Evolutionary conservation across 441 rosid genomes (phyloP).

Genomic region (Mallotus repandus): DNA sequence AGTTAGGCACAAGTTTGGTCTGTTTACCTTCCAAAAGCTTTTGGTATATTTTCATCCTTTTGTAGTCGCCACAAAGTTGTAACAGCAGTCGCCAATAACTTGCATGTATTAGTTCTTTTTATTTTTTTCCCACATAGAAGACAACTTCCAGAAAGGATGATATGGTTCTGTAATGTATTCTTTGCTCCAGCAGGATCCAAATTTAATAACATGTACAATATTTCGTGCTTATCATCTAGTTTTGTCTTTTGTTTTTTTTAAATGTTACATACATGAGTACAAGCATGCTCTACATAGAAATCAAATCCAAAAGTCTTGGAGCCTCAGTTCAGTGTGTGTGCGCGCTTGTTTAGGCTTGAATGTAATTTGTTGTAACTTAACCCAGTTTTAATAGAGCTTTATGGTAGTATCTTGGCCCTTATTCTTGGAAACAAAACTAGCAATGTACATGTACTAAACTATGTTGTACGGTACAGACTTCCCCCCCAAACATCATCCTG

Average conservation of each 20-base stretch:
- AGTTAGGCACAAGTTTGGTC: constrained; percentile 10
- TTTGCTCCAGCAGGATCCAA: too few relatives aligned
- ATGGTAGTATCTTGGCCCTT: not conserved
- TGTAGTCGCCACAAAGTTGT: constrained; percentile 10
- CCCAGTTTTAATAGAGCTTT: not conserved
- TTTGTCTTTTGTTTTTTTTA: too few relatives aligned
- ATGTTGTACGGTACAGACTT: too few relatives aligned
- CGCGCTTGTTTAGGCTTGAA: too few relatives aligned
- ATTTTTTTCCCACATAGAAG: not conserved
- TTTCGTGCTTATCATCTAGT: not conserved
- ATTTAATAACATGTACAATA: not conserved
- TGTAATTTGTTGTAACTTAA: not conserved
- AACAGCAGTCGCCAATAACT: not conserved
- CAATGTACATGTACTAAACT: too few relatives aligned
- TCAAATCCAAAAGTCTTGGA: too few relatives aligned
- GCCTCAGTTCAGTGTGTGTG: too few relatives aligned
- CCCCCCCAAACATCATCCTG: too few relatives aligned
- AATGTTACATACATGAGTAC: too few relatives aligned
- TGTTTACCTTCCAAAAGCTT: not conserved
- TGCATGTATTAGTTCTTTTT: not conserved
- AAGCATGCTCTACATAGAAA: too few relatives aligned
- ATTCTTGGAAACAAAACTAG: not conserved
- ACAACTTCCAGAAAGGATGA: too few relatives aligned
- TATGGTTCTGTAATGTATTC: too few relatives aligned
- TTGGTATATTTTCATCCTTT: constrained; percentile 7